Conservation (phyloP, 192 early-diverging fungal species). For the Podila verticillata region DNA sequence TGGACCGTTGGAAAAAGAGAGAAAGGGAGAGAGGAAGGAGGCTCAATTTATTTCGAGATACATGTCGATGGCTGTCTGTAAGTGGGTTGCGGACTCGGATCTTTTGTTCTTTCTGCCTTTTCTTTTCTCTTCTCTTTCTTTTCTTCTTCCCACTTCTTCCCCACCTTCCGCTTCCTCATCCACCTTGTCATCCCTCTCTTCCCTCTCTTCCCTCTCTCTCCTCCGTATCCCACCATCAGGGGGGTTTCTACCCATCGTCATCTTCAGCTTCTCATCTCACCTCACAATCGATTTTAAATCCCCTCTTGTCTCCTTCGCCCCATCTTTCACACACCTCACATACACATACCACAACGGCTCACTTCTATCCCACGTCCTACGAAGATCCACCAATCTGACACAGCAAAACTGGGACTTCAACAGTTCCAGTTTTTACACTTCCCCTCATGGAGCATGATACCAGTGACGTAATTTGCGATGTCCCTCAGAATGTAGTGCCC, state of each 20-base stretch:
- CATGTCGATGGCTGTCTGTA: no score
- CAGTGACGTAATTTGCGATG: not conserved
- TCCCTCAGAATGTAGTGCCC: not conserved
- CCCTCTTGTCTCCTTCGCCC: not conserved
- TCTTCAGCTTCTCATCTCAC: not conserved
- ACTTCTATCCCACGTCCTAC: not conserved
- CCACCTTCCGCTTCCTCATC: not conserved
- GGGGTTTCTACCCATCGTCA: not conserved
- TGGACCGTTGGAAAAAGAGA: no score
- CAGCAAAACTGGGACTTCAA: no score
- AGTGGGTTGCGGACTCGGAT: no score
- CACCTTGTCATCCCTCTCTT: not conserved
- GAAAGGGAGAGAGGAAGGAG: no score
- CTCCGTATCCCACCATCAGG: not conserved
- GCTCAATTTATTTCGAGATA: no score
- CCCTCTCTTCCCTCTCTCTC: not conserved
- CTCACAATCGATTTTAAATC: not conserved
- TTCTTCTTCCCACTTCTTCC: not conserved
- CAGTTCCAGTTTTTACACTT: not conserved
- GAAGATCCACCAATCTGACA: no score
- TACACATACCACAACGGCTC: not conserved
- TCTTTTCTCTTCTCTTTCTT: not conserved
- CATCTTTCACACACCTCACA: not conserved
- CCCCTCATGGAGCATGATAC: not conserved
- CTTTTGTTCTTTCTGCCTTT: not conserved